A percentile compares a stretch with the other conserved stretches of the same genome.
Conservation (phyloP, 1,139 yeast genomes). For the Debaryomycetaceae sp. region DNA sequence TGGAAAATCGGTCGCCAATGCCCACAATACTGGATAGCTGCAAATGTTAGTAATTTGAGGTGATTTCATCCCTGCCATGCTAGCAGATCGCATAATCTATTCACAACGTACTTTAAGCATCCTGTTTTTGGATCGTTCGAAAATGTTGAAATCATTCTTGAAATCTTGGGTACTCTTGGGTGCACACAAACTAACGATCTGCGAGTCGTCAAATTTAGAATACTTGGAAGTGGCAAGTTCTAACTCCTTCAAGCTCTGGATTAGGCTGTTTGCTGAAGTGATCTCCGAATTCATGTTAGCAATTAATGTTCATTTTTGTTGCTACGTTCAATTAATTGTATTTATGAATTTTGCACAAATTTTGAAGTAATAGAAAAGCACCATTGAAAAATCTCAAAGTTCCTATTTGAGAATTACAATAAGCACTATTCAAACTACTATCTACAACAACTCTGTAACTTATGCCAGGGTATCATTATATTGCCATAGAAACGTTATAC, state of each 20-base stretch:
- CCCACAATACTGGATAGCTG: slow-evolving; percentile 1
- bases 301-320: neutral
- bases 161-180: neutral
- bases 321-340: neutral
- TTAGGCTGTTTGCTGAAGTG: neutral
- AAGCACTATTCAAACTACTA: neutral
- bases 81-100: too few species aligned
- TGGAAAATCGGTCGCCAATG: slow-evolving; percentile 1
- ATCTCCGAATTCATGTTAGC: neutral
- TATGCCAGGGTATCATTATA: neutral
- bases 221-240: neutral
- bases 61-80: too few species aligned
- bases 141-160: neutral
- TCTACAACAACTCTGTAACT: neutral
- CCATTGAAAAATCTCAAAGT: neutral
- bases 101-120: slow-evolving; percentile 10
- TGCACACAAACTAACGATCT: neutral
- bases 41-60: slow-evolving; percentile 1
- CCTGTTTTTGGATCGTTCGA: neutral
- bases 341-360: too few species aligned
- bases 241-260: neutral
- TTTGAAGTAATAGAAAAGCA: neutral
- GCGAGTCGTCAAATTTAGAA: neutral
- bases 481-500: neutral
- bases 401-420: neutral